phyloP scores from a whole-genome alignment of 176 grass and related monocot genomes.

The Carex myosuroides region DNA sequence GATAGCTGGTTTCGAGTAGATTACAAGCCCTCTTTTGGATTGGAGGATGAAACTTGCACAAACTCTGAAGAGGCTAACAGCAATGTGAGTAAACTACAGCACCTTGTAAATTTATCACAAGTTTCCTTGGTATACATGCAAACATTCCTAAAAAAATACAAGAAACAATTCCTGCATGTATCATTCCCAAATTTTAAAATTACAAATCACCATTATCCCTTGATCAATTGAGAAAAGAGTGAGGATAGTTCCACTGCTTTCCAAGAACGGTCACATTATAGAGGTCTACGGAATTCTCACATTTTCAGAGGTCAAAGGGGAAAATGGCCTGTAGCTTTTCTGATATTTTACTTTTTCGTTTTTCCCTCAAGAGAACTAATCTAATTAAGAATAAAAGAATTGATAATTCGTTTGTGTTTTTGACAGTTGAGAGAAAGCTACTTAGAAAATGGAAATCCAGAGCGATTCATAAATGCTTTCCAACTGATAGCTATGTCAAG shows the following conservation, averaged over 20 bases:
- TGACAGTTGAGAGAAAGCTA: slow-evolving; percentile 28
- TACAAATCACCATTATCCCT: neutral
- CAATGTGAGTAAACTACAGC: slow-evolving; percentile 2
- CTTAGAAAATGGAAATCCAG: slow-evolving; percentile 2
- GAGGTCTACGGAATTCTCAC: neutral
- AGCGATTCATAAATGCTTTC: slow-evolving; percentile 52
- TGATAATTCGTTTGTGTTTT: neutral
- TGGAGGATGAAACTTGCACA: slow-evolving; percentile 21
- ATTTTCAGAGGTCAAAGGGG: slow-evolving; percentile 1
- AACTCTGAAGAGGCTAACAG: slow-evolving; percentile 25
- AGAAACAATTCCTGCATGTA: neutral
- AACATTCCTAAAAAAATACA: neutral
- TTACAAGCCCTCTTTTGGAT: slow-evolving; percentile 26
- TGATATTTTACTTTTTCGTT: neutral
- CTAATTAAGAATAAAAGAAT: neutral
- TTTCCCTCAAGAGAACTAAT: neutral
- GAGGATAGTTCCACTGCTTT: neutral
- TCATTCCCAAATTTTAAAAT: neutral
- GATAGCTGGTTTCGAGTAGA: slow-evolving; percentile 51
- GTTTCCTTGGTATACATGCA: neutral
- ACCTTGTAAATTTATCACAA: neutral
- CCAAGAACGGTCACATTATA: neutral
- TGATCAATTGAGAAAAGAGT: neutral
- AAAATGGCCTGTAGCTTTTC: neutral
- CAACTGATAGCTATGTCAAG: slow-evolving; percentile 53